Base-by-base conservation (phyloP, 352 stramenopile genomes). In the Globisporangium radiosum region DNA sequence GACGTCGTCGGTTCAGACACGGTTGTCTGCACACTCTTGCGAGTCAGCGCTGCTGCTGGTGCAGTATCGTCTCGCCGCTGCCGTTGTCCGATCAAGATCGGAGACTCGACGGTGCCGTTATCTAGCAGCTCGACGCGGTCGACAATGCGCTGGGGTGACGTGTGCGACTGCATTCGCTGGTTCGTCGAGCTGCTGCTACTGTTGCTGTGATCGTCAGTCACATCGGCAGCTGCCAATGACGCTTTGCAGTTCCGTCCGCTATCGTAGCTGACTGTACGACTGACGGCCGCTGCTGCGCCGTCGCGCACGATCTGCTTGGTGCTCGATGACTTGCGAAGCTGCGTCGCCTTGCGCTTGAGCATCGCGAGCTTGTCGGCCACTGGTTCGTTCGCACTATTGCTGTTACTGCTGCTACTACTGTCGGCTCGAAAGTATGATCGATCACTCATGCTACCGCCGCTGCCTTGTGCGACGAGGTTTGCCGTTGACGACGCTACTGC, bases 341-440 rank as follows among this genome's bases (percentile, higher is more conserved):
- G 62, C 39, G 66, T 71, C 3, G 78, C 70, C 66, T 88, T 91
- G 49, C 71, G 70, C 65, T 86, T 90, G 33, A 92, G 66, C 2
- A 71, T 63, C 48, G 69, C 60, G 17, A 92, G 57, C 38, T 88
- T 90, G 5, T 78, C 71, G 2, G 68, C 17, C 40, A 52, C 54
- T 5, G 57, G 43, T 37, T 52, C 50, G 17, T 33, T 57, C 1
- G 42, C 15, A 5, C 15, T 47, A 50, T 43, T 40, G 19, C 43
- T 53, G 40, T 9, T 4, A 11, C 8, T 36, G 8, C 11, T 40
- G 52, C 40, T 38, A 9, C 25, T 49, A 15, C 13, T 25, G 8
- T 51, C 56, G 37, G 49, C 25, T 33, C 25, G 43, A n/a, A 80
- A 75, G 47, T 76, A 80, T 2, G 69, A 76, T 1, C 68, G 70